Base-by-base conservation (phyloP, 176 grass and related monocot genomes). In the Eragrostis nindensis region DNA sequence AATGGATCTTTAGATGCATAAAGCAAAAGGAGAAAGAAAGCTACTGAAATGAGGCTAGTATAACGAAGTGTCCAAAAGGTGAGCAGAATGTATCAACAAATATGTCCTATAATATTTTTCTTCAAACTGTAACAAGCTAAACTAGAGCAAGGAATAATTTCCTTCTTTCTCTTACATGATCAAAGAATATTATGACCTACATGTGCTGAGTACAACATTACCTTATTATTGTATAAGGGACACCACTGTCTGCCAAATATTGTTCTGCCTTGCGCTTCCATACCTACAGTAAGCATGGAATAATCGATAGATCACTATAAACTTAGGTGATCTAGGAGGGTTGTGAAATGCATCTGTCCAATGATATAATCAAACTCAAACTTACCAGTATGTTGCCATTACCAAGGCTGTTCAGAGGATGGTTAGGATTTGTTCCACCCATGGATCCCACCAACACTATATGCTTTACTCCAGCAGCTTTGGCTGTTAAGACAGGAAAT, bases 201-300 rank as follows among this genome's bases (percentile, higher is more conserved):
- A 69, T n/a, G 14, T 42, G 36, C 16, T 24, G 26, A 66, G 21
- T 49, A 52, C 15, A 18, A 44, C 54, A 26, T 84, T 84, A 97
- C 93, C 93, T 87, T 88, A 97, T 82, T 55, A 97, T 91, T 54
- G 90, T 97, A 49, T 93, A 93, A 38, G 90, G 83, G 47, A 93
- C 70, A 62, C 94, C 90, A 63, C 89, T 94, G 68, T 97, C 84
- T 67, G 94, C 91, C 80, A 97, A 83, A 91, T 97, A 94, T 63
- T 97, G 89, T 70, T 97, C 91, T 11, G 89, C 82, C 66, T 91
- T 92, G 73, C 89, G 89, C 68, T 97, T 97, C 94, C 94, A 97
- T 18, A 97, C 82, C 91, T 94, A 66, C 42, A 93, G 1, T 15
- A 87, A 43, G 45, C 3, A 64, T 11, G 29, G 68, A 72, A 27